Conservation (phyloP, 2,329 filamentous ascomycete genomes). For the Diaporthe sp. region DNA sequence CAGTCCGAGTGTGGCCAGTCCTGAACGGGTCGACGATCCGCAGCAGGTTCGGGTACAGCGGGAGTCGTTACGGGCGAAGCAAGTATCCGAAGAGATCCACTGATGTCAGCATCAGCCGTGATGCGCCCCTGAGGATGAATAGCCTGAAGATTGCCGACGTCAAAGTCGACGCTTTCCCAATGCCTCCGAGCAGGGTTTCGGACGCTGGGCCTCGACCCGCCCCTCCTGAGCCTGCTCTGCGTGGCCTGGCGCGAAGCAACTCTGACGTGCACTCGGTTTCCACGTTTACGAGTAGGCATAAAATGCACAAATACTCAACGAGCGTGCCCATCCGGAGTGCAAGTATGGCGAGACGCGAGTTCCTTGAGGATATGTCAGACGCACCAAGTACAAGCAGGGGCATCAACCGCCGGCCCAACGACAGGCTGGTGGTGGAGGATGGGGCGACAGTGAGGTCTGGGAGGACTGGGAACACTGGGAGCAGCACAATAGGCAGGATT, state of each 20-base stretch:
- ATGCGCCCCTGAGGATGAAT: conserved; percentile 10
- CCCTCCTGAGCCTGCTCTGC: background rate
- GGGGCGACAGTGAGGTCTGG: conserved; percentile 15
- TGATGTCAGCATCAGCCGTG: conserved; percentile 13
- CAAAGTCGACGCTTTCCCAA: background rate
- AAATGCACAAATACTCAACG: conserved; percentile 10
- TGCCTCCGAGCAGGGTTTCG: background rate
- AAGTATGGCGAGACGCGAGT: conserved; percentile 1
- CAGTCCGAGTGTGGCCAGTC: conserved; percentile 1
- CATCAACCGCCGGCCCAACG: background rate
- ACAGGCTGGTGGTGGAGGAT: conserved; percentile 9
- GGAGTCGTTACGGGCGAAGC: conserved; percentile 22
- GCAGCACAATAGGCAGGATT: conserved; percentile 20
- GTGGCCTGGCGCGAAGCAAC: background rate
- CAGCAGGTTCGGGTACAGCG: conserved; percentile 22
- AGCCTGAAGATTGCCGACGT: conserved; percentile 3
- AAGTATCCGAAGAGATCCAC: background rate
- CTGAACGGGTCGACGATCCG: conserved; percentile 6
- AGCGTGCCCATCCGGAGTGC: conserved; percentile 16
- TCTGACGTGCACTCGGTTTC: conserved; percentile 1
- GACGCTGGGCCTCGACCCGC: background rate
- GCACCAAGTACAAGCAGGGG: background rate
- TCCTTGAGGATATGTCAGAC: background rate
- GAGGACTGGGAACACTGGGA: conserved; percentile 13
- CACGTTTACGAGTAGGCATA: conserved; percentile 16